These are phyloP conservation scores for Ormosia semicastrata DNA, from an alignment of 306 rosid genomes.

Conservation along the genomic window DNA sequence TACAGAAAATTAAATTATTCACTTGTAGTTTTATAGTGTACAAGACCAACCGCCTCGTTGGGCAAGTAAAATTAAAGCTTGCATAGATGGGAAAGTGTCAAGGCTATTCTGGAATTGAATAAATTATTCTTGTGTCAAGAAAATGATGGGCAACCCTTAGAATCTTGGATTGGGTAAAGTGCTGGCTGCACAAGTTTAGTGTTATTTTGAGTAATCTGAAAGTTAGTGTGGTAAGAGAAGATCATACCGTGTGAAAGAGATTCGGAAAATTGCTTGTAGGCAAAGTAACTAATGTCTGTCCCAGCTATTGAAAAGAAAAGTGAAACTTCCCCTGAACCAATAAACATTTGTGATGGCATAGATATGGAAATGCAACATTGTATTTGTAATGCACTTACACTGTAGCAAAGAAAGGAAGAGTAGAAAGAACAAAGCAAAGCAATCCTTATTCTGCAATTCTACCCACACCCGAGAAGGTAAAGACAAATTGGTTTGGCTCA, in stretches of 20 bases:
- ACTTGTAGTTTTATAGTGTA: background rate
- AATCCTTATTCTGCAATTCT: slow-evolving; percentile 41
- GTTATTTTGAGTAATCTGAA: background rate
- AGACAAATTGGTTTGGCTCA: slow-evolving; percentile 38
- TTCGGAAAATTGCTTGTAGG: slow-evolving; percentile 3
- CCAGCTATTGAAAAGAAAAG: slow-evolving; percentile 5
- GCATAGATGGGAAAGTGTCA: slow-evolving; percentile 21
- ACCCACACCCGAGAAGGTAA: slow-evolving; percentile 31
- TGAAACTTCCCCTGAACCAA: slow-evolving; percentile 6
- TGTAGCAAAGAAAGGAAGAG: slow-evolving; percentile 6
- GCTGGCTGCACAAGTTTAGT: background rate
- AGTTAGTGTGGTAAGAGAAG: background rate
- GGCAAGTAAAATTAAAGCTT: slow-evolving; percentile 28
- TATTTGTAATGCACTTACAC: slow-evolving; percentile 31
- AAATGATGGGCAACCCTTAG: slow-evolving; percentile 31
- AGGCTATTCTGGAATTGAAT: slow-evolving; percentile 24
- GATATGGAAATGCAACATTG: slow-evolving; percentile 33
- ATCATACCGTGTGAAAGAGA: background rate
- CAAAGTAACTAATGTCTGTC: slow-evolving; percentile 16
- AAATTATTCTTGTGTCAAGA: slow-evolving; percentile 28
- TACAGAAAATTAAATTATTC: slow-evolving; percentile 12
- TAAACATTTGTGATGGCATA: slow-evolving; percentile 19
- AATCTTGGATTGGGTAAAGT: slow-evolving; percentile 23
- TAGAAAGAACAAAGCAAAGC: slow-evolving; percentile 17
- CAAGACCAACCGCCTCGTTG: background rate